Base-by-base conservation (phyloP, 768 basidiomycete genomes). In the Peribolospora baueri region DNA sequence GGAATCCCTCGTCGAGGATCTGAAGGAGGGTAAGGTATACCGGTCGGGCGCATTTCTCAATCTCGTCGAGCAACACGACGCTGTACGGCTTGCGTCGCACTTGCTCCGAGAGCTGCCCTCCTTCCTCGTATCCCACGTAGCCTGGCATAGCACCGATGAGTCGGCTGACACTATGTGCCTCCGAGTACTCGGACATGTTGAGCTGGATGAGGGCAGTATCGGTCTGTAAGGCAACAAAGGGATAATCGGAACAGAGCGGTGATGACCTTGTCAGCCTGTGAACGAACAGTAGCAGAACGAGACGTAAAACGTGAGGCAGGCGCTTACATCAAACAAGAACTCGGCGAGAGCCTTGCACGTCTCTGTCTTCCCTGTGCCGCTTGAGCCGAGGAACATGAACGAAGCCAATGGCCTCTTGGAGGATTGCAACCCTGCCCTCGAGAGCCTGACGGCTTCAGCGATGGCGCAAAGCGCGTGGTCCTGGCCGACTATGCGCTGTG, bases 201-300 rank as follows among this genome's bases (percentile, higher is more conserved):
- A 66, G 62, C 25, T 46, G n/a, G 10, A 25, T 7, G 46, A 6
- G 25, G 37, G 50, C 60, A 14, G n/a, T 46, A 5, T 11, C 6
- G 46, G 8, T 36, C n/a, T 14, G 9, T n/a, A 5, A 3, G 46
- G 36, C 57, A 72, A 65, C 69, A 77, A 58, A 85, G 85, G 13
- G 85, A 87, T 68, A 95, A 91, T 65, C 93, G 84, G n/a, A 83
- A 82, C 85, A 91, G 88, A 61, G 93, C 90, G 64, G 91, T 85
- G 57, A 80, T 83, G 59, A 88, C 85, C 54, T 81, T 84, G 57
- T 7, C 13, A 9, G 36, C 9, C 3, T 36, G 42, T 38, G 49
- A 60, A 51, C 13, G n/a, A 6, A 14, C 40, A 51, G 9, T 51
- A n/a, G 43, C 10, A 55, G 52, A 38, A 5, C 42, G 4, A 8